phyloP scores from a whole-genome alignment of 805 yeast species.

The Pichia eremophila region DNA sequence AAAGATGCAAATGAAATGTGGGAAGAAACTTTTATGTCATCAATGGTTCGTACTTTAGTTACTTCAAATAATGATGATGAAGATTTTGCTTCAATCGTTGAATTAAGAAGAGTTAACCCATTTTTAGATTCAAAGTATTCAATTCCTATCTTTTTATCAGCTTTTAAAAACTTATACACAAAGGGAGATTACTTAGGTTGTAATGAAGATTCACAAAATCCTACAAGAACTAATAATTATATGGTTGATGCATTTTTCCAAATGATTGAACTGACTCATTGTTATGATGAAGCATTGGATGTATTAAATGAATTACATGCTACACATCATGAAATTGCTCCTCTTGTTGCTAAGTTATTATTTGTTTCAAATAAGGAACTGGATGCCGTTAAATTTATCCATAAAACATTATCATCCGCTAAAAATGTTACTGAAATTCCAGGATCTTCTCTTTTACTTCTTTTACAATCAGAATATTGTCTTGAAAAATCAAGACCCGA shows the following conservation, averaged over 20 bases:
- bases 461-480: slow-evolving; percentile 52
- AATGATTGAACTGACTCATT: slow-evolving; percentile 55
- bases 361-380: slow-evolving; percentile 51
- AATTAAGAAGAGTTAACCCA: slow-evolving; percentile 77
- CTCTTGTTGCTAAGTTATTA: slow-evolving; percentile 45
- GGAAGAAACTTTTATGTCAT: slow-evolving; percentile 59
- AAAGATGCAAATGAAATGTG: slow-evolving; percentile 31
- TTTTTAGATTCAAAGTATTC: slow-evolving; percentile 34
- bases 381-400: slow-evolving; percentile 43
- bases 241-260: slow-evolving; percentile 67
- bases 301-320: slow-evolving; percentile 43
- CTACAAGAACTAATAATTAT: slow-evolving; percentile 56
- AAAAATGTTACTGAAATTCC: slow-evolving; percentile 29
- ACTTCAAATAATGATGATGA: slow-evolving; percentile 48
- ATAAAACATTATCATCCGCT: slow-evolving; percentile 29
- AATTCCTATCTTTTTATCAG: slow-evolving; percentile 47
- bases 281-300: slow-evolving; percentile 51
- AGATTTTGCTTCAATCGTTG: slow-evolving; percentile 61
- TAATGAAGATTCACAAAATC: slow-evolving; percentile 54
- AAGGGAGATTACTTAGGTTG: slow-evolving; percentile 63
- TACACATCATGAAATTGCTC: slow-evolving; percentile 47
- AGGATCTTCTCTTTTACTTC: slow-evolving; percentile 45
- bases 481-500: slow-evolving; percentile 42
- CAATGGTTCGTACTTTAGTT: slow-evolving; percentile 65
- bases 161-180: slow-evolving; percentile 56